Conservation (phyloP, 1,284 basidiomycete species). For the Sanghuangporus weigelae region DNA sequence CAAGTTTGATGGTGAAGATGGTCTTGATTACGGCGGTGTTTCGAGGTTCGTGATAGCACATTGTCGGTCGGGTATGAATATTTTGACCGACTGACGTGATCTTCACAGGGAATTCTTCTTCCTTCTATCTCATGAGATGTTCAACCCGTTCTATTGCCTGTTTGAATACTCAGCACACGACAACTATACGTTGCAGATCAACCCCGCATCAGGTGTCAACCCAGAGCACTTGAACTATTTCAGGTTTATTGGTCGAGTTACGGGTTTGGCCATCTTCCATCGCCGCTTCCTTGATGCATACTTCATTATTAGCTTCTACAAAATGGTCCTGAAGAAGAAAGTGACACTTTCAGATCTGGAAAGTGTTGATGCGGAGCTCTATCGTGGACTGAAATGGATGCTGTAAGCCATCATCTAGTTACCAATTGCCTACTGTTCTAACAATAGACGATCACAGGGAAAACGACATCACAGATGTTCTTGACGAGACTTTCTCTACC, state of each 20-base stretch:
- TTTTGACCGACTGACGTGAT: conserved; percentile 1
- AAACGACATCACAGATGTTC: conserved; percentile 87
- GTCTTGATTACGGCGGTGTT: conserved; percentile 91
- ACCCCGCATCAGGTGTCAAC: conserved; percentile 96
- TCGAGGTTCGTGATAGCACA: conserved; percentile 53
- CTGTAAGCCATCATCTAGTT: conserved; percentile 52
- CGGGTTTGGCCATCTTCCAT: conserved; percentile 98
- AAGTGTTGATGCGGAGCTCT: conserved; percentile 85
- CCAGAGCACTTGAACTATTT: conserved; percentile 99
- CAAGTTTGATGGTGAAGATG: conserved; percentile 96
- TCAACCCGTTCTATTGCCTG: conserved; percentile 98
- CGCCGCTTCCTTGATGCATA: conserved; percentile 98
- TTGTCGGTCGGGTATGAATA: conserved; percentile 17
- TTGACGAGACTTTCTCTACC: conserved; percentile 87
- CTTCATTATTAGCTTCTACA: conserved; percentile 99
- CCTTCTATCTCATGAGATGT: conserved; percentile 97
- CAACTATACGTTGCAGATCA: conserved; percentile 99
- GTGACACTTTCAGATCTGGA: conserved; percentile 85
- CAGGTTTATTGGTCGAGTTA: conserved; percentile 95
- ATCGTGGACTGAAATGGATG: conserved; percentile 96
- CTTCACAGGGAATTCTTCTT: conserved; percentile 72
- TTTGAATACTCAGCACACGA: conserved; percentile 99
- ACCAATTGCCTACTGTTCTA: background rate
- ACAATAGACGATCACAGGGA: conserved; percentile 41
- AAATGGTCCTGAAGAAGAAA: conserved; percentile 93